Conservation (phyloP, 768 basidiomycete genomes). For the Lyophyllum shimeji region DNA sequence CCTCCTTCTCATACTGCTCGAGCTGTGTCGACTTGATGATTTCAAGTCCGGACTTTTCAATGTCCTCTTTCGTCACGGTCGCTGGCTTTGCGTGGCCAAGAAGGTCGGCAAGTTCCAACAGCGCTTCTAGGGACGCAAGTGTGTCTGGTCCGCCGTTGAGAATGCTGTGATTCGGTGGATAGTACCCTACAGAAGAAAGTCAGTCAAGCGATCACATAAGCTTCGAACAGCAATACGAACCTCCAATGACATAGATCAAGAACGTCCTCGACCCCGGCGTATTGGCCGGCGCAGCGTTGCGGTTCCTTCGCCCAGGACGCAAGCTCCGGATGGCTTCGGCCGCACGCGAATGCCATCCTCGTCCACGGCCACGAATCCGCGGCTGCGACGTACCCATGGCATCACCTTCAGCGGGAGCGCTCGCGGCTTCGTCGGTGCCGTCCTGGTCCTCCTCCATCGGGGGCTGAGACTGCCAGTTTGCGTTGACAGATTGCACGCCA, state of each 20-base stretch:
- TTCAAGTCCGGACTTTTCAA: constrained; percentile 80
- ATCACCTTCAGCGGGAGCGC: not conserved
- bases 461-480: constrained; percentile 35
- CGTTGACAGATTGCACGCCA: constrained; percentile 73
- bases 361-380: not conserved
- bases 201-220: constrained; percentile 8
- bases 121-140: constrained; percentile 77
- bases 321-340: constrained; percentile 61
- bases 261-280: constrained; percentile 65
- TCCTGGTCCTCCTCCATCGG: constrained; percentile 6
- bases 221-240: constrained; percentile 31
- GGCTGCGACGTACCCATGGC: too few species aligned
- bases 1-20: constrained; percentile 53
- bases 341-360: constrained; percentile 61
- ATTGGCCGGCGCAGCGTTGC: constrained; percentile 9
- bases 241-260: constrained; percentile 88
- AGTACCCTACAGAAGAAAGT: constrained; percentile 63
- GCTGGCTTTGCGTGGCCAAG: constrained; percentile 82
- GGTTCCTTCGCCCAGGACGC: constrained; percentile 35
- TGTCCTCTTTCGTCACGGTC: constrained; percentile 80
- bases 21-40: constrained; percentile 63
- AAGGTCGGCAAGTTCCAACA: constrained; percentile 83
- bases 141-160: constrained; percentile 73
- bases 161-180: constrained; percentile 87
- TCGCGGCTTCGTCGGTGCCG: constrained; percentile 1